Conservation (phyloP, 805 yeast genomes). For the Saturnispora galanensis region DNA sequence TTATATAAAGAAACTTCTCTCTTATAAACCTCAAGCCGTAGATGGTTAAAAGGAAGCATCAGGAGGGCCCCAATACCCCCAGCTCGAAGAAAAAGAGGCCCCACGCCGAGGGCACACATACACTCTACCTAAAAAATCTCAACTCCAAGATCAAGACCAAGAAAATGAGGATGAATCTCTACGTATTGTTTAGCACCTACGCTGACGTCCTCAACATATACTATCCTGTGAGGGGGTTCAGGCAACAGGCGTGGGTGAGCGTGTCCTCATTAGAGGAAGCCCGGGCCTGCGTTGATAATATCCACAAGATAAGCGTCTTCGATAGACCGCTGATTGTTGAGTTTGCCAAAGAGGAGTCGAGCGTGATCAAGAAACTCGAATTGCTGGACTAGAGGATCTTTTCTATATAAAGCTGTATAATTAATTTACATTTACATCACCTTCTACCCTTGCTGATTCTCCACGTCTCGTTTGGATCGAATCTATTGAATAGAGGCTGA, state of each 20-base stretch:
- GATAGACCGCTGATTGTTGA: constrained; percentile 40
- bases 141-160: constrained; percentile 42
- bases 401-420: background rate
- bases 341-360: constrained; percentile 30
- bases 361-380: constrained; percentile 10
- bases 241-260: constrained; percentile 63
- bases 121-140: constrained; percentile 50
- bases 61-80: background rate
- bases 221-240: constrained; percentile 32
- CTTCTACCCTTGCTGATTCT: constrained; percentile 43
- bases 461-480: constrained; percentile 63
- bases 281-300: constrained; percentile 36
- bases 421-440: constrained; percentile 6
- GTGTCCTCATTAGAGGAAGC: constrained; percentile 43
- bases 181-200: constrained; percentile 47
- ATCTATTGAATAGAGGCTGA: constrained; percentile 59
- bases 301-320: constrained; percentile 42
- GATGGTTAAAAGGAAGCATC: background rate
- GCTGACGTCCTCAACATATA: constrained; percentile 54
- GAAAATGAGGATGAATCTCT: constrained; percentile 43
- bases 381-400: constrained; percentile 10
- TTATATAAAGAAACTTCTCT: background rate
- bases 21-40: background rate
- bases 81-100: constrained; percentile 4
- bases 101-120: constrained; percentile 20